Conservation (phyloP, 352 stramenopile genomes). For the Hyaloperonospora arabidopsidis region DNA sequence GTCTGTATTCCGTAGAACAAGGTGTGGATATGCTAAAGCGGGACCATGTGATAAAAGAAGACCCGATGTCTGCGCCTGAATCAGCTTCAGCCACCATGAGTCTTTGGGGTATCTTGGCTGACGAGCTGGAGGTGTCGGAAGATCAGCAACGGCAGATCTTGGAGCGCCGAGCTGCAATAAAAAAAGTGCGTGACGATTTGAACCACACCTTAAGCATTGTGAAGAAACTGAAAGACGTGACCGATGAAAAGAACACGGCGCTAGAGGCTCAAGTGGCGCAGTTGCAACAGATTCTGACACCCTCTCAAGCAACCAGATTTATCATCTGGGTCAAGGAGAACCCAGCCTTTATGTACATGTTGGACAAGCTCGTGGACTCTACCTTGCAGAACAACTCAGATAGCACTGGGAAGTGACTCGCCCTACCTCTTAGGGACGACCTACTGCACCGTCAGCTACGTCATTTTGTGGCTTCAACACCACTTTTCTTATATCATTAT, state of each 20-base stretch:
- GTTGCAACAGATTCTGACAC: slow-evolving; percentile 67
- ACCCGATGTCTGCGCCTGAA: slow-evolving; percentile 41
- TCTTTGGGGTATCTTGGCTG: slow-evolving; percentile 65
- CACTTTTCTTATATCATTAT: too few species aligned
- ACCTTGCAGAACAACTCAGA: slow-evolving; percentile 32
- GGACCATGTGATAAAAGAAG: slow-evolving; percentile 55
- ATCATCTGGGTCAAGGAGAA: slow-evolving; percentile 86
- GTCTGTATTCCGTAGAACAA: slow-evolving; percentile 70
- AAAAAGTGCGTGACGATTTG: slow-evolving; percentile 54
- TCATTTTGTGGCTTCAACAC: too few species aligned
- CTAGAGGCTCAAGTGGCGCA: slow-evolving; percentile 61
- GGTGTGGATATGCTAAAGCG: slow-evolving; percentile 48
- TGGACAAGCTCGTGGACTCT: slow-evolving; percentile 72
- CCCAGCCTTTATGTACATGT: slow-evolving; percentile 82
- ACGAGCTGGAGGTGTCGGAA: slow-evolving; percentile 59
- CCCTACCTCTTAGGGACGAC: too few species aligned
- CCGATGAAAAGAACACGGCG: slow-evolving; percentile 70
- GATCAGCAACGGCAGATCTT: slow-evolving; percentile 64
- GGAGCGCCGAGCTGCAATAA: slow-evolving; percentile 49
- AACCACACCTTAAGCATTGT: slow-evolving; percentile 67
- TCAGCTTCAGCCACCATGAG: slow-evolving; percentile 49
- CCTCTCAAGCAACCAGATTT: slow-evolving; percentile 73
- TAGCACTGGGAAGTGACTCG: neutral
- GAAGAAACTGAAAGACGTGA: slow-evolving; percentile 60
- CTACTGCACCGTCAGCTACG: too few species aligned